Evolutionary conservation across 106 monocot genomes (phyloP), one percentile per base, ranked within the genome.

Genomic region (Phalaenopsis aphrodite): DNA sequence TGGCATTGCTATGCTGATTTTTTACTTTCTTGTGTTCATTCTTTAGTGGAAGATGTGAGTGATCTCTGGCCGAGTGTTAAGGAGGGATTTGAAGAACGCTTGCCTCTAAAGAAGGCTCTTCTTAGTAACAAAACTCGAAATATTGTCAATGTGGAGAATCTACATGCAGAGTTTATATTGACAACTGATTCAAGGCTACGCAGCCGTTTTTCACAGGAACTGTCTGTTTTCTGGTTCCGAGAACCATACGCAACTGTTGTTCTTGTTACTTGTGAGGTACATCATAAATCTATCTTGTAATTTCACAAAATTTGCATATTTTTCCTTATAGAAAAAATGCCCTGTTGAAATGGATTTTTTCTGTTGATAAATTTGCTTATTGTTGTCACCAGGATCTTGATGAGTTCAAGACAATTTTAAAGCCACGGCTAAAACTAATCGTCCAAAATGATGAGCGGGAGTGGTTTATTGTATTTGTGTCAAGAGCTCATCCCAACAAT

Each of bases 171-270:
- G 81, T 99, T 99, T 78, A 94, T 99, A 58, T 81, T 91, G 68
- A 99, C 98, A 4, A 99, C 98, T 48, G 98, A 99, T 81, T 73
- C 94, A 57, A 89, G 94, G 83, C 84, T 99, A 41, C 90, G 98
- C 15, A 99, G 94, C 55, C 92, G 98, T n/a, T 94, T 94, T 77
- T 92, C 98, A n/a, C 98, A 99, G 84, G 98, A 99, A 76, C 94
- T 90, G 47, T 91, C 90, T n/a, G 55, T 94, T 16, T 99, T 99
- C 73, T 99, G 94, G 92, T 99, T 99, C 78, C 85, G 98, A 48
- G 98, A 99, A 81, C 98, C 98, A 56, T 99, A 99, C 86, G 94
- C 94, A 36, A 99, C 94, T 64, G 61, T 95, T 75, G 85, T 99
- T 84, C 91, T 99, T 84, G 98, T 95, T 83, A 91, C 91, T 79